Conservation (phyloP, 208 protist genomes). For the Trypanosoma lewisi region DNA sequence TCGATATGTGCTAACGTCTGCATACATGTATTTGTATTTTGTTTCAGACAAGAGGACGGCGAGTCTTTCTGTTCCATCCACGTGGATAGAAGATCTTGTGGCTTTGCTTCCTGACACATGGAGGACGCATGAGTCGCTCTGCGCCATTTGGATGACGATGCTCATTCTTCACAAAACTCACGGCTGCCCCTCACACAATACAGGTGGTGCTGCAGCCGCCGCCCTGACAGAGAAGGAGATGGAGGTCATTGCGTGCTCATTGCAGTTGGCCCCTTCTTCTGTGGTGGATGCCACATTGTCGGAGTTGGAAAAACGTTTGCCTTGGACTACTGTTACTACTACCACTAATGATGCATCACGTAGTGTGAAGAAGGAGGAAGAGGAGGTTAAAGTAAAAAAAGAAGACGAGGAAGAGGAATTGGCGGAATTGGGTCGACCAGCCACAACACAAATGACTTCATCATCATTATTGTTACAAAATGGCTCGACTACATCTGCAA, state of each 20-base stretch:
- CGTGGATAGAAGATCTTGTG: constrained; percentile 57
- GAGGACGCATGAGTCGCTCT: constrained; percentile 38
- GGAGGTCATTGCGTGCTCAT: constrained; percentile 9
- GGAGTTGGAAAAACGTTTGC: background rate
- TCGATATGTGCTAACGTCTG: constrained; percentile 59
- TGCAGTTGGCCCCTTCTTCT: constrained; percentile 27
- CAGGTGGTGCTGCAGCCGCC: too few species aligned
- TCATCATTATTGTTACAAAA: background rate
- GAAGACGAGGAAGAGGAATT: constrained; percentile 32
- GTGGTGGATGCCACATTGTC: constrained; percentile 23
- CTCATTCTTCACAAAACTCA: constrained; percentile 26
- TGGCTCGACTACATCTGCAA: constrained; percentile 12
- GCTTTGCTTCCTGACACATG: constrained; percentile 29
- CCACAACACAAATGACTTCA: constrained; percentile 1
- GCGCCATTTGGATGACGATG: constrained; percentile 54
- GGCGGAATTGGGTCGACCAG: constrained; percentile 27
- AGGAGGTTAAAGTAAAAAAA: background rate
- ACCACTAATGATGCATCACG: background rate
- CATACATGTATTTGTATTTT: constrained; percentile 62
- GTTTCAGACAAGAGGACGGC: constrained; percentile 26
- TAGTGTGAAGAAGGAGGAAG: background rate
- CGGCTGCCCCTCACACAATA: background rate
- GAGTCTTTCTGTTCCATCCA: constrained; percentile 19
- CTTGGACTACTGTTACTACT: too few species aligned
- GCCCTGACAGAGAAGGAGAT: constrained; percentile 17